These are phyloP conservation scores for Magnaporthales sp. DNA, from an alignment of 2,329 filamentous ascomycete genomes.

Conservation along the genomic window DNA sequence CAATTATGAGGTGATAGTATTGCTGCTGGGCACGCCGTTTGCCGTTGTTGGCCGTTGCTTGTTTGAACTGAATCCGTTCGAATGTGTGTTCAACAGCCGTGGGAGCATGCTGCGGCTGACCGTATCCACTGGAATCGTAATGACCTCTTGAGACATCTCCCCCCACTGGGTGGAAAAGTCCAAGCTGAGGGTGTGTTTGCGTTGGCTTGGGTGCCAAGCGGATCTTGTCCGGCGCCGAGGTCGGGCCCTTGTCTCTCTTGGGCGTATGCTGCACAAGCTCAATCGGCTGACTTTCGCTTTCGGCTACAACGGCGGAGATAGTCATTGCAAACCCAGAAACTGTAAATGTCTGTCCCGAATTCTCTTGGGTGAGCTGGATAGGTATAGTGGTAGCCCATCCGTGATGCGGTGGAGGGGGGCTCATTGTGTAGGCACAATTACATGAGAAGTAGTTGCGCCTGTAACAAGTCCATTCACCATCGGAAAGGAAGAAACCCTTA, in stretches of 20 bases:
- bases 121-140: conserved; percentile 34
- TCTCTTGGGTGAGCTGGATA: conserved; percentile 41
- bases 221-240: conserved; percentile 61
- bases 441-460: conserved; percentile 87
- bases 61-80: conserved; percentile 90
- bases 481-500: conserved; percentile 78
- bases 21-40: conserved; percentile 86
- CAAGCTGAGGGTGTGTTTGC: conserved; percentile 37
- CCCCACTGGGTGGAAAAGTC: conserved; percentile 31
- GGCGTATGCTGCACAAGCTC: conserved; percentile 87
- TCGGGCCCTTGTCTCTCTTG: conserved; percentile 82
- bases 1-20: conserved; percentile 84
- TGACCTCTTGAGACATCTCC: conserved; percentile 15
- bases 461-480: conserved; percentile 87
- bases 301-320: conserved; percentile 76
- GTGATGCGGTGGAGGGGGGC: conserved; percentile 36
- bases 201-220: conserved; percentile 58
- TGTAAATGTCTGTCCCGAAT: conserved; percentile 47
- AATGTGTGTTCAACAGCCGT: conserved; percentile 52
- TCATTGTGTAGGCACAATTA: conserved; percentile 66
- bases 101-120: conserved; percentile 19
- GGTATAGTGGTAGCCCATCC: conserved; percentile 19
- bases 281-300: conserved; percentile 61
- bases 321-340: conserved; percentile 74
- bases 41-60: conserved; percentile 87